phyloP scores from a whole-genome alignment of 208 protist genomes.

The Histomonas meleagridis region DNA sequence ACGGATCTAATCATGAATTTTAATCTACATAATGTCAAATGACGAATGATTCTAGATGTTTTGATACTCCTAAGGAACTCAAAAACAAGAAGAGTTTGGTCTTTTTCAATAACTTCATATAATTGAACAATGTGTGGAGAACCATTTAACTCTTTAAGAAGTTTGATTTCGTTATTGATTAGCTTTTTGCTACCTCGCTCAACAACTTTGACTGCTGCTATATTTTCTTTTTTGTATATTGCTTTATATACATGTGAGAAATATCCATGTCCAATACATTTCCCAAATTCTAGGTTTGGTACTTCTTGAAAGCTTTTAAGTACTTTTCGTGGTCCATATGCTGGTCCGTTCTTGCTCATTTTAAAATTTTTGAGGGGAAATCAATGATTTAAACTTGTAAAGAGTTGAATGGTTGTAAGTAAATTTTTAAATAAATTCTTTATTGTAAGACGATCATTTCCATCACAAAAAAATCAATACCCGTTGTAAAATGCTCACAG shows the following conservation, averaged over 20 bases:
- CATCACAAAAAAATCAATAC: no score
- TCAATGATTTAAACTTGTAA: no score
- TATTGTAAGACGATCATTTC: no score
- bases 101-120: neutral
- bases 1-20: neutral
- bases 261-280: neutral
- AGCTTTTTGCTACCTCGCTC: neutral
- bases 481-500: no score
- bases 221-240: neutral
- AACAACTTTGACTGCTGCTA: neutral
- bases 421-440: no score
- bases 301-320: no score
- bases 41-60: neutral
- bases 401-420: no score
- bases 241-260: neutral
- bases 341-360: no score
- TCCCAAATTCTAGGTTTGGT: neutral
- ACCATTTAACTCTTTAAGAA: neutral
- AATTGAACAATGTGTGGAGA: neutral
- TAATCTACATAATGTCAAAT: neutral
- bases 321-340: no score
- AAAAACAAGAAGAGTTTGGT: neutral
- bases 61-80: neutral
- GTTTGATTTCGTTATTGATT: neutral
- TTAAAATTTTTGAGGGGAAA: no score